phyloP scores from a whole-genome alignment of 352 stramenopile species.

The Lagenidium sp. region DNA sequence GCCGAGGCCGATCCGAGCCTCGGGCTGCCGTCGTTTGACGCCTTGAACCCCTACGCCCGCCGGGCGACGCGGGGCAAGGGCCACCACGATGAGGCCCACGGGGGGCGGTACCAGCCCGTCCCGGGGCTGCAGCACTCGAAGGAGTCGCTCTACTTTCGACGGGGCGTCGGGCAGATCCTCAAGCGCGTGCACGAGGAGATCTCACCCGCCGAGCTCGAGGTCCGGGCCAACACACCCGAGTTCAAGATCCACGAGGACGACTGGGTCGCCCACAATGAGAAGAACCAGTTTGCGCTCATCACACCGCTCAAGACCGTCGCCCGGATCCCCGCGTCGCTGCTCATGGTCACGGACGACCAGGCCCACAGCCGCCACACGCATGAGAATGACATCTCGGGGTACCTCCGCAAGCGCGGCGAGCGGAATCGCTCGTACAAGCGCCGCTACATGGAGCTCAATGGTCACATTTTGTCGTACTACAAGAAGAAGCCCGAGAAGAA shows the following conservation, averaged over 20 bases:
- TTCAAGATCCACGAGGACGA: constrained; percentile 82
- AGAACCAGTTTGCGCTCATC: constrained; percentile 72
- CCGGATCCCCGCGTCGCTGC: constrained; percentile 55
- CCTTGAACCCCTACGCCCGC: constrained; percentile 72
- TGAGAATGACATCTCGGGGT: constrained; percentile 53
- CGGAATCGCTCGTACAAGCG: constrained; percentile 79
- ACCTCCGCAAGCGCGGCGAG: constrained; percentile 75
- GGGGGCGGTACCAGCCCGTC: constrained; percentile 79
- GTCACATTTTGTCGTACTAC: constrained; percentile 68
- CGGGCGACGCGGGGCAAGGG: constrained; percentile 6
- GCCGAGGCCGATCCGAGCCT: constrained; percentile 73
- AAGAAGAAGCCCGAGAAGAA: constrained; percentile 83
- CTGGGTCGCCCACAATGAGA: constrained; percentile 74
- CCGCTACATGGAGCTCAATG: constrained; percentile 80
- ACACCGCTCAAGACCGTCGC: constrained; percentile 78
- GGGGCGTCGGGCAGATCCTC: constrained; percentile 56
- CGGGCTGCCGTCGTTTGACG: constrained; percentile 70
- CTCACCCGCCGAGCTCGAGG: constrained; percentile 71
- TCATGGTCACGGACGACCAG: constrained; percentile 59
- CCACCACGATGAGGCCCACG: constrained; percentile 33
- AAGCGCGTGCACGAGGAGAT: constrained; percentile 77
- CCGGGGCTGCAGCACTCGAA: constrained; percentile 70
- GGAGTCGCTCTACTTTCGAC: constrained; percentile 75
- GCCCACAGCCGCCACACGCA: constrained; percentile 21
- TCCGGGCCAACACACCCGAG: constrained; percentile 84